Evolutionary conservation across 2,329 filamentous ascomycete genomes (phyloP).

Genomic region (Sphaceloma murrayae): DNA sequence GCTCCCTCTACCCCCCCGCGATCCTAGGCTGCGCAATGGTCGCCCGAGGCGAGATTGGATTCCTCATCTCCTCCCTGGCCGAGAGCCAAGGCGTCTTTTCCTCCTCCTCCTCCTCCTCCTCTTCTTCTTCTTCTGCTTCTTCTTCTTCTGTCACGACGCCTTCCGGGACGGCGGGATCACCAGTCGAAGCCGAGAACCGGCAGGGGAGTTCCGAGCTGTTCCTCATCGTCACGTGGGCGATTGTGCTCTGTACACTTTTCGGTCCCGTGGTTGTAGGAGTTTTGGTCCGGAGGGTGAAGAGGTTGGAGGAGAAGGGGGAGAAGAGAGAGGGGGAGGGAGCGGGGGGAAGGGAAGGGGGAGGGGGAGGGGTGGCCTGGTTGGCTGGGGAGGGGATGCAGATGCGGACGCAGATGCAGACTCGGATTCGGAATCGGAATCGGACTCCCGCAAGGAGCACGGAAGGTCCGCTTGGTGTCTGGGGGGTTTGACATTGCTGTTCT

Average conservation of each 20-base stretch:
- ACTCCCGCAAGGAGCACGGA: no score
- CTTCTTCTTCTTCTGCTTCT: no score
- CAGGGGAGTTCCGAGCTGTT: slow-evolving; percentile 38
- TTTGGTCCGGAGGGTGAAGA: slow-evolving; percentile 39
- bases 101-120: no score
- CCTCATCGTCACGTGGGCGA: slow-evolving; percentile 47
- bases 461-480: slow-evolving; percentile 39
- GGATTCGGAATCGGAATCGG: no score
- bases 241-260: slow-evolving; percentile 47
- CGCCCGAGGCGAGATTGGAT: slow-evolving; percentile 70
- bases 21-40: slow-evolving; percentile 62
- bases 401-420: slow-evolving; percentile 8
- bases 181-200: slow-evolving; percentile 3
- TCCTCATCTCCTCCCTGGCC: slow-evolving; percentile 61
- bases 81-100: slow-evolving; percentile 45
- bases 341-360: slow-evolving; percentile 14
- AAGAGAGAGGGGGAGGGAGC: slow-evolving; percentile 12
- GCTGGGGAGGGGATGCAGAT: no score
- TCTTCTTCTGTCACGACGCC: no score
- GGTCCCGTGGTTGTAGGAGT: slow-evolving; percentile 46
- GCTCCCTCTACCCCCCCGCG: slow-evolving; percentile 56
- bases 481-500: no score
- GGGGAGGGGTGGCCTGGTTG: no score
- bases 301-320: slow-evolving; percentile 32
- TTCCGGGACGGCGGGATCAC: no score